These are phyloP conservation scores for Tetrapisispora phaffii DNA, from an alignment of 805 yeast genomes.

Conservation along the genomic window DNA sequence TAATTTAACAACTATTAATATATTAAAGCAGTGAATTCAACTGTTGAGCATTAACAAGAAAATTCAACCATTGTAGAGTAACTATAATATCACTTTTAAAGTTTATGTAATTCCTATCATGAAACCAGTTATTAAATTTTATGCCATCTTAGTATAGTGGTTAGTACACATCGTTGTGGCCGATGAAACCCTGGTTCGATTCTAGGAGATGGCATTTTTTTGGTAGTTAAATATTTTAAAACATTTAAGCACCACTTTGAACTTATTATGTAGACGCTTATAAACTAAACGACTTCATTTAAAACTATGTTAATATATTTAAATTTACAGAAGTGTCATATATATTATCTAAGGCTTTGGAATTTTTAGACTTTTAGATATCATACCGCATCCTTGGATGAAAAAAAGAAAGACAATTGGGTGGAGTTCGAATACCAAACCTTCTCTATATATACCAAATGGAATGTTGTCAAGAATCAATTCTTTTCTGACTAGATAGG, in stretches of 20 bases:
- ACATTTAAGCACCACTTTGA: too few relatives aligned
- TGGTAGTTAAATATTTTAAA: background rate
- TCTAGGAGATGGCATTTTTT: constrained; percentile 4
- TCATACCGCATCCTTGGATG: constrained; percentile 81
- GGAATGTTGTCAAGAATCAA: constrained; percentile 48
- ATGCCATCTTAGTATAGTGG: constrained; percentile 4
- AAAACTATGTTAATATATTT: background rate
- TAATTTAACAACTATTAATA: too few relatives aligned
- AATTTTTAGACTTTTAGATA: constrained; percentile 79
- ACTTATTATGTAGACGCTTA: too few relatives aligned
- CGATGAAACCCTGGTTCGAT: constrained; percentile 5
- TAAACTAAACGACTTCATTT: too few relatives aligned
- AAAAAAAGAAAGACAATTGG: constrained; percentile 54
- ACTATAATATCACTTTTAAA: too few relatives aligned
- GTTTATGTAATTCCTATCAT: too few relatives aligned
- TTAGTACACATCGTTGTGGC: constrained; percentile 4
- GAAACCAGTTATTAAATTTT: background rate
- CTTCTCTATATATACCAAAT: constrained; percentile 49
- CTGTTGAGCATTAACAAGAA: too few relatives aligned
- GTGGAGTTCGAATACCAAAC: constrained; percentile 62
- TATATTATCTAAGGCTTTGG: constrained; percentile 54
- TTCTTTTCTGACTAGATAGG: constrained; percentile 47
- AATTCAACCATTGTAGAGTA: too few relatives aligned
- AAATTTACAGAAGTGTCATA: background rate
- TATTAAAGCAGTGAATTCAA: too few relatives aligned